Evolutionary conservation across 257 asterid genomes (phyloP), one percentile per base, ranked within the genome.

Genomic region (Osmanthus fragrans): DNA sequence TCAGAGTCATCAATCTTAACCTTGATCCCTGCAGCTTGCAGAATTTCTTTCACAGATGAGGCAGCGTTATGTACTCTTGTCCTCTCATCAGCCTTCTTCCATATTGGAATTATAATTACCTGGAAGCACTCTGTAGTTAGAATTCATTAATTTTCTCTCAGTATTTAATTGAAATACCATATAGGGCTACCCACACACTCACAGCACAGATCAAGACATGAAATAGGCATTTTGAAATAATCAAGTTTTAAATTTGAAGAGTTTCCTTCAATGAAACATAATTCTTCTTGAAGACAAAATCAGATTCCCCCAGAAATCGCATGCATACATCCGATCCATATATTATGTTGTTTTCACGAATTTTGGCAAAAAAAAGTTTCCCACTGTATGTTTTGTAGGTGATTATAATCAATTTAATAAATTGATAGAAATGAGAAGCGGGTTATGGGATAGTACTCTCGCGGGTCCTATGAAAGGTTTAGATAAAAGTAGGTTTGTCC

Each of bases 31-130:
- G 96, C 93, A 77, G 95, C 86, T 76, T 85, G 90, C 76, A 96
- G 89, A 76, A 84, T 78, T 81, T 82, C 88, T 83, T 91, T 96
- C 75, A 91, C 94, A 65, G 96, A 87, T 40, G 88, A 84, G 72
- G 96, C 89, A 73, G 96, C 94, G 75, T 81, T 83, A 75, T 93
- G 86, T 75, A 96, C 97, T 65, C 87, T 96, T 5, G 82, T 77
- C 85, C 78, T 92, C 80, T 94, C 97, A 56, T 90, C 89, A 42
- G 81, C 85, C 85, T 96, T 92, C 90, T 90, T 96, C 97, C 97
- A 94, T 84, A 96, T 93, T 75, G 98, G 99, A 74, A 94, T 92
- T 60, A 96, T 87, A 74, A 96, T 83, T 54, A 96, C 97, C 99
- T 96, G 90, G 74, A 85, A 74, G 81, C 72, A 77, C 58, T 70